Evolutionary conservation across 108 stramenopile genomes (phyloP), one percentile per base, ranked within the genome.

Genomic region (Pseudonitzschia delicatissima): DNA sequence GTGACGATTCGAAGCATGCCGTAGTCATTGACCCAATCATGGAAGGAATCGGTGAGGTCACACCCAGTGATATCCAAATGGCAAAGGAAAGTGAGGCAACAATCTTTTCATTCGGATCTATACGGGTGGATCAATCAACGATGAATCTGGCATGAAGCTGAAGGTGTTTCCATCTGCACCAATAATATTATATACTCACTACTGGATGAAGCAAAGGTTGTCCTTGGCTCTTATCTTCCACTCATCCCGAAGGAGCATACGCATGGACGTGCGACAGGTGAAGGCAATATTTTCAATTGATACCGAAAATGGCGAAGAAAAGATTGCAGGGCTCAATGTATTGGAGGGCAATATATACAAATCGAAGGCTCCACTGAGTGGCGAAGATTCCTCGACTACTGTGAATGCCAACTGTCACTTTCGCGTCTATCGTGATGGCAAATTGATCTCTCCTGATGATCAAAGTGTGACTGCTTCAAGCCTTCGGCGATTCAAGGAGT

Each of bases 11-110:
- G 21, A 78, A 72, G 29, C 77, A 83, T 36, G 73, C 82, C 25
- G 71, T 91, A 20, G 50, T 79, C 11, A 72, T 94, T 20, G 92
- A 94, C 68, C 83, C 87, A n/a, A 77, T 94, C 0, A 73, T 60
- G 47, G 77, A 77, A 62, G 85, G 88, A 23, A 80, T 91, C 15
- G 93, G 93, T 12, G 78, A 85, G 13, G 69, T 91, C 5, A 81
- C 77, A 26, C 68, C 72, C 4, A 81, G 64, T 40, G 93, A 94
- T 67, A 84, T 94, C 42, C 67, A 74, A 62, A 71, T 91, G 74
- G 93, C 93, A 29, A 84, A 74, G 29, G 88, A 94, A 76, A 87
- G 90, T 66, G 79, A 83, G 58, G 93, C 90, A 20, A 69, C 75
- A 5, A 87, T 94, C 44, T 87, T 91, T 66, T 62, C 70, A 12